Conservation (phyloP, 73 alveolate species). For the Paramecium sonneborni region DNA sequence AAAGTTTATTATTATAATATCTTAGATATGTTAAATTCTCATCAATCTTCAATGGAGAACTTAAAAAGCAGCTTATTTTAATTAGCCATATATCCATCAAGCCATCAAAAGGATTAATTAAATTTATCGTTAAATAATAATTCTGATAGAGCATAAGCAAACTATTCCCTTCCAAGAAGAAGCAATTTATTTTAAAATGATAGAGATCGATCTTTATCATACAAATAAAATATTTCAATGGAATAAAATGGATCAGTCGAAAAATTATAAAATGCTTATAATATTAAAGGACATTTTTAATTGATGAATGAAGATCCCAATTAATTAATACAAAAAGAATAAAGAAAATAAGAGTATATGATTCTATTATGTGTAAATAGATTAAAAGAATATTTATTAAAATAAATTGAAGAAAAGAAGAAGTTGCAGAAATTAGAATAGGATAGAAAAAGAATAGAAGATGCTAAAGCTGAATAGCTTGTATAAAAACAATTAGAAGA, state of each 20-base stretch:
- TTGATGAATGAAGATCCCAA: constrained; percentile 8
- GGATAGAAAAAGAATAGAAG: background rate
- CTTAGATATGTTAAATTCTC: background rate
- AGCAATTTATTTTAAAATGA: background rate
- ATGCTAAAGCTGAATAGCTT: background rate
- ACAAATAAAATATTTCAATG: background rate
- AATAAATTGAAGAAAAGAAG: background rate
- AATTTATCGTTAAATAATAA: background rate
- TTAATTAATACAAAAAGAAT: background rate
- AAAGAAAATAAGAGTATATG: background rate
- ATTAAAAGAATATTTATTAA: background rate
- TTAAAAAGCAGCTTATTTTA: background rate
- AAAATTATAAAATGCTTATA: background rate
- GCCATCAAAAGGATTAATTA: background rate
- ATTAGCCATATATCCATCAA: background rate
- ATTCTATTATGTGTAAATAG: background rate
- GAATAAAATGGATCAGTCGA: constrained; percentile 1
- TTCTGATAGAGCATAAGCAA: background rate
- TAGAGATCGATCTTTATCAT: background rate
- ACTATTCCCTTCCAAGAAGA: constrained; percentile 8
- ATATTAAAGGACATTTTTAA: constrained; percentile 1
- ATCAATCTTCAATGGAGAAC: background rate
- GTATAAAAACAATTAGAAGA: background rate
- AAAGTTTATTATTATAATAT: background rate
- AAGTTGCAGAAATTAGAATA: background rate